Base-by-base conservation (phyloP, 148 eudicot species). In the Spergularia bocconei region DNA sequence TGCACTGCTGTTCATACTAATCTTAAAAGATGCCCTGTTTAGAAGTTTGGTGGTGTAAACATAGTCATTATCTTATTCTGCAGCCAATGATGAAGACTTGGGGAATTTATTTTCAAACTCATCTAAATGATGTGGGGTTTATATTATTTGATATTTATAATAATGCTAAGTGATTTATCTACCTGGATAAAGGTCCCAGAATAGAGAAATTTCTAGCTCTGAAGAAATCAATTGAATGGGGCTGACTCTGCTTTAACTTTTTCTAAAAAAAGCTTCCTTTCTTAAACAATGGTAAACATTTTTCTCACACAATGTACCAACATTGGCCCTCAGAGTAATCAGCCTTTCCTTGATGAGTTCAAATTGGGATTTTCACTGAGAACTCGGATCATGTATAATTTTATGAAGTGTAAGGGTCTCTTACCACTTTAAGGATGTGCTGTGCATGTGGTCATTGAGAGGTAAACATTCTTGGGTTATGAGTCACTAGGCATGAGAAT, bases 1-100 rank as follows among this genome's bases (percentile, higher is more conserved):
- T 66, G 56, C 72, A 66, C 53, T 79, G 75, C 64, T 75, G 52
- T 78, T 75, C 56, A 41, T 63, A 25, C 76, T 68, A 29, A 67
- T 85, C 81, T 63, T 41, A 54, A 52, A 62, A 75, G 70, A 69
- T 69, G 52, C 61, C 53, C 52, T 16, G 15, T 78, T 51, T 11
- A 50, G 53, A 44, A 56, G 20, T 47, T 15, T 77, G 6, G 20
- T 36, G 13, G 20, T 75, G 20, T 57, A 58, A 23, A 48, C 39
- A 39, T 74, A 74, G 60, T 47, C 17, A 19, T 12, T 36, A n/a
- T 33, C n/a, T 73, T 23, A 36, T 41, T 16, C 10, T 51, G 39
- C 14, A n/a, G 41, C 68, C 23, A 51, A 77, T 9, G 69, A 52
- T n/a, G 6, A 12, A 44, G n/a, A 63, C 11, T 53, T 36, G 9